Conservation (phyloP, 352 stramenopile species). For the Phytophthora pluvialis region DNA sequence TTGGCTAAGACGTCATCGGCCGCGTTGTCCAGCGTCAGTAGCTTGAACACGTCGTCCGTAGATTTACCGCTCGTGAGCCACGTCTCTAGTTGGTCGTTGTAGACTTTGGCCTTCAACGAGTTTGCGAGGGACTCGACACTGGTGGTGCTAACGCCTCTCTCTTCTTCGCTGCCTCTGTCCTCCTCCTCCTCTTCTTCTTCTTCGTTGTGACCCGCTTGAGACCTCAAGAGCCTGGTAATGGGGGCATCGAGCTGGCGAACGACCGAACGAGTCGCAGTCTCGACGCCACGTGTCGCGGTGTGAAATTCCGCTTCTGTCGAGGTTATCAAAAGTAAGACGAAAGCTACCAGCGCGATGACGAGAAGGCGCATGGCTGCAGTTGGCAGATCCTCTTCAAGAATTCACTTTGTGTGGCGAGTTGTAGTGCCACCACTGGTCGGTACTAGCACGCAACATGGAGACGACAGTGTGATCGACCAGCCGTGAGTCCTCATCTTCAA, state of each 20-base stretch:
- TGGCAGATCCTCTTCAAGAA: too few relatives aligned
- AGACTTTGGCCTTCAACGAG: not conserved
- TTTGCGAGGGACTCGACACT: not conserved
- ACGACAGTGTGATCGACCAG: too few relatives aligned
- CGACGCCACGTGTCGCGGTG: too few relatives aligned
- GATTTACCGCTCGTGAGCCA: conserved; percentile 2
- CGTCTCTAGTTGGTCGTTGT: not conserved
- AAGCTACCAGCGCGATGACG: not conserved
- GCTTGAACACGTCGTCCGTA: not conserved
- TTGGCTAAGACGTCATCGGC: not conserved
- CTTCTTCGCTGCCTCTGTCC: not conserved
- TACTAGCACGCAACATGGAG: too few relatives aligned
- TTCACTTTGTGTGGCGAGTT: too few relatives aligned
- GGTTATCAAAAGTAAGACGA: not conserved
- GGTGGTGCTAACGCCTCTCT: not conserved
- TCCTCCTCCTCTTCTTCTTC: too few relatives aligned
- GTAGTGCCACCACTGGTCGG: too few relatives aligned
- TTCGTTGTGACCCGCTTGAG: not conserved
- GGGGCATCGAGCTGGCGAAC: not conserved
- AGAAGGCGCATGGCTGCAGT: not conserved
- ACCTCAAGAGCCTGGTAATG: not conserved
- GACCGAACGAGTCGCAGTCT: too few relatives aligned
- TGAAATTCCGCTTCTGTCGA: not conserved
- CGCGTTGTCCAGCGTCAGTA: conserved; percentile 9
- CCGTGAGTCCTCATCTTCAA: too few relatives aligned